These are phyloP conservation scores for Medicago arabica DNA, from an alignment of 306 rosid species.

Conservation along the genomic window DNA sequence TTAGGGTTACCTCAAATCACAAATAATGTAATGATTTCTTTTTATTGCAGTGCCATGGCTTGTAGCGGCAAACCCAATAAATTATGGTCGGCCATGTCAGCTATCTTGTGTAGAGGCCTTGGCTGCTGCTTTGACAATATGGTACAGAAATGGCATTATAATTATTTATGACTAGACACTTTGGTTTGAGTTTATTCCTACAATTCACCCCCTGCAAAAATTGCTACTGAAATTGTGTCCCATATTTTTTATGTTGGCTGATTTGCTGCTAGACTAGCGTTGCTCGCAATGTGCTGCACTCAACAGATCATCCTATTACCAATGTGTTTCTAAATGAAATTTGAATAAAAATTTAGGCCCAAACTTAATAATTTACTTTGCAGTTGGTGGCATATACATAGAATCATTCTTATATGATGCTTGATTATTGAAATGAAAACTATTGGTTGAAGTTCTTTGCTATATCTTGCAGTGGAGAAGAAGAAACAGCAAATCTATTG, in stretches of 20 bases:
- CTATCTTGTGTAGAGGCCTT: slow-evolving; percentile 98
- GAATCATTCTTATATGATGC: slow-evolving; percentile 14
- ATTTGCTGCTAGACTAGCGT: slow-evolving; percentile 15
- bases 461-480: slow-evolving; percentile 77
- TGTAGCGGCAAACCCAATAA: slow-evolving; percentile 96
- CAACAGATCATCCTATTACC: slow-evolving; percentile 29
- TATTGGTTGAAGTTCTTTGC: slow-evolving; percentile 27
- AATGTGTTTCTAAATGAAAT: slow-evolving; percentile 18
- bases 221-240: slow-evolving; percentile 18
- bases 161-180: slow-evolving; percentile 16
- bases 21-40: slow-evolving; percentile 29
- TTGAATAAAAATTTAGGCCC: slow-evolving; percentile 11
- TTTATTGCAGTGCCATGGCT: slow-evolving; percentile 88
- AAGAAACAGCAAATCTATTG: slow-evolving; percentile 84
- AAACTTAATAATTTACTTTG: slow-evolving; percentile 29
- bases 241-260: slow-evolving; percentile 20
- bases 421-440: slow-evolving; percentile 34
- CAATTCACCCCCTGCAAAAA: not conserved
- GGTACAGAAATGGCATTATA: slow-evolving; percentile 52
- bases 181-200: slow-evolving; percentile 20
- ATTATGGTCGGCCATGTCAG: slow-evolving; percentile 94
- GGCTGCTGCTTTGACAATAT: slow-evolving; percentile 90
- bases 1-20: slow-evolving; percentile 32
- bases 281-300: slow-evolving; percentile 27
- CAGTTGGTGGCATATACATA: slow-evolving; percentile 16